Conservation (phyloP, 164 flowering plant genomes). For the Liriodendron chinense region DNA sequence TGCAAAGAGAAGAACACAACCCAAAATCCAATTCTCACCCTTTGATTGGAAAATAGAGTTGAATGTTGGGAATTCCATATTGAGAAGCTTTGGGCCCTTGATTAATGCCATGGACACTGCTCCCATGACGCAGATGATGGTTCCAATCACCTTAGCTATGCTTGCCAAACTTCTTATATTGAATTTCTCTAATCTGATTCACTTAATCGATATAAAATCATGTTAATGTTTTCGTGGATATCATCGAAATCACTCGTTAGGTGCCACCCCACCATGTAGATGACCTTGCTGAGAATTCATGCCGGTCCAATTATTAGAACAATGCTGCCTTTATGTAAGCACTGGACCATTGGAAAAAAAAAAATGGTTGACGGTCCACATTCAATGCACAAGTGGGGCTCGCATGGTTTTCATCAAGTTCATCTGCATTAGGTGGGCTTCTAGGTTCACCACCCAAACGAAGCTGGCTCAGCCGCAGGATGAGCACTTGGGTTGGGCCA, state of each 20-base stretch:
- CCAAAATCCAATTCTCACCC: conserved; percentile 47
- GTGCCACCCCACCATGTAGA: too few species aligned
- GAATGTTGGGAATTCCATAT: conserved; percentile 19
- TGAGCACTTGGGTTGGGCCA: too few species aligned
- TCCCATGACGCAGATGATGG: conserved; percentile 46
- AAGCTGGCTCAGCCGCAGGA: too few species aligned
- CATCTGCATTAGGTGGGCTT: too few species aligned
- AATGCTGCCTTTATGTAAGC: too few species aligned
- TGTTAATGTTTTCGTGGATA: not conserved
- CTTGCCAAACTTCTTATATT: conserved; percentile 35
- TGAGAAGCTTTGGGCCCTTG: conserved; percentile 57
- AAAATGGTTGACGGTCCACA: too few species aligned
- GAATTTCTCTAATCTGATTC: conserved; percentile 49
- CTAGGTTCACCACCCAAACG: too few species aligned
- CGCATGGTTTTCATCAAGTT: too few species aligned
- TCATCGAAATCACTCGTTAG: not conserved
- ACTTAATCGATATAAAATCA: not conserved
- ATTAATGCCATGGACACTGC: conserved; percentile 48
- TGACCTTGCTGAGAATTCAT: too few species aligned
- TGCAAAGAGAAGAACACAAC: conserved; percentile 49
- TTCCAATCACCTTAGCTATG: conserved; percentile 51
- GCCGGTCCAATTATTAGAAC: too few species aligned
- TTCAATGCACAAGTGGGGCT: too few species aligned
- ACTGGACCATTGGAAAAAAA: too few species aligned
- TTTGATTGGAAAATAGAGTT: conserved; percentile 9